phyloP scores from a whole-genome alignment of 2,329 filamentous ascomycete species.

The Xylaria sp. region DNA sequence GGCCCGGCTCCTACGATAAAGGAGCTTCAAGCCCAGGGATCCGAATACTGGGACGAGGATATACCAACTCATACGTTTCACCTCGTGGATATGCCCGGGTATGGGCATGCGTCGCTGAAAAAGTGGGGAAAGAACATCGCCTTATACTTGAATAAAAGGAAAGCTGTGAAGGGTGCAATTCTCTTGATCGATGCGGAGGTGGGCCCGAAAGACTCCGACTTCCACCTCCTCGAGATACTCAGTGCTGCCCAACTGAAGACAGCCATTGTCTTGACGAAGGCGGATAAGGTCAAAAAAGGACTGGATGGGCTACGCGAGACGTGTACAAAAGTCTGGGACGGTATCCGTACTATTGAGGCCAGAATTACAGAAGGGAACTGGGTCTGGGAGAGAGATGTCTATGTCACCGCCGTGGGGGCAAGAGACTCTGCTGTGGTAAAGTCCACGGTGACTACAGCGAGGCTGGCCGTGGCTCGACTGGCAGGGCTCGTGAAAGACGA shows the following conservation, averaged over 20 bases:
- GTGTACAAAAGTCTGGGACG: slow-evolving; percentile 47
- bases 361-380: slow-evolving; percentile 39
- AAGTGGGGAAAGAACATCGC: slow-evolving; percentile 65
- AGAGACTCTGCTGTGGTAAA: slow-evolving; percentile 40
- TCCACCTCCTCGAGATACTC: slow-evolving; percentile 60
- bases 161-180: slow-evolving; percentile 62
- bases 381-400: slow-evolving; percentile 49
- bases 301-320: slow-evolving; percentile 44
- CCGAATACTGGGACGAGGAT: slow-evolving; percentile 49
- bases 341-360: slow-evolving; percentile 41
- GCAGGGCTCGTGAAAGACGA: slow-evolving; percentile 46
- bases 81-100: slow-evolving; percentile 64
- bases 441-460: slow-evolving; percentile 44
- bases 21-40: slow-evolving; percentile 42
- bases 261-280: slow-evolving; percentile 66
- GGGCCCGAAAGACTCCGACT: slow-evolving; percentile 61
- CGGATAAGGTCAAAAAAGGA: slow-evolving; percentile 59
- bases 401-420: slow-evolving; percentile 49
- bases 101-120: slow-evolving; percentile 58
- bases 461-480: slow-evolving; percentile 48
- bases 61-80: slow-evolving; percentile 60
- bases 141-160: slow-evolving; percentile 61
- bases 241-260: slow-evolving; percentile 58
- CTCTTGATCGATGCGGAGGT: slow-evolving; percentile 66
- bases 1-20: slow-evolving; percentile 53